phyloP scores from a whole-genome alignment of 129 eudicot species.

The Gnaphalium uliginosum region DNA sequence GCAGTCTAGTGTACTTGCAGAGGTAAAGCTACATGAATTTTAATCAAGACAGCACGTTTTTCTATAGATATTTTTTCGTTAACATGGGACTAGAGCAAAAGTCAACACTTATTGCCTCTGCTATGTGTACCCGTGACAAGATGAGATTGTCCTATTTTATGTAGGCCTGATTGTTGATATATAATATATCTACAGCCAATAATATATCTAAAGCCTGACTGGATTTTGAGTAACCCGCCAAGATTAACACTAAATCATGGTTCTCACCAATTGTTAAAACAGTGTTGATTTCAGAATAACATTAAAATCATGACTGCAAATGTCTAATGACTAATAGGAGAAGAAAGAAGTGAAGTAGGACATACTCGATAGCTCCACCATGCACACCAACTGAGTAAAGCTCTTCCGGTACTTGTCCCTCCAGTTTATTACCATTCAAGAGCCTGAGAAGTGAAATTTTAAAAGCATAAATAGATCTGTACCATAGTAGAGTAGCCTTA shows the following conservation, averaged over 20 bases:
- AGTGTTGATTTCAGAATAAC: neutral
- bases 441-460: constrained; percentile 47
- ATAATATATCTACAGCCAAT: neutral
- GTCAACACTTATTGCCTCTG: neutral
- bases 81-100: neutral
- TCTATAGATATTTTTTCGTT: neutral
- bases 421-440: constrained; percentile 71
- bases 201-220: neutral
- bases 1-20: neutral
- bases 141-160: neutral
- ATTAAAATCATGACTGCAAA: neutral
- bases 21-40: too few species aligned
- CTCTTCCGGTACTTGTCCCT: constrained; percentile 92
- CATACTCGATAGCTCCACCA: constrained; percentile 99
- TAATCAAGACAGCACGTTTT: neutral
- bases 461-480: constrained; percentile 6
- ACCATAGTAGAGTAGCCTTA: neutral
- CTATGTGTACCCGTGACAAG: neutral
- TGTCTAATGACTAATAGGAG: neutral
- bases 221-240: neutral
- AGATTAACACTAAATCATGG: neutral
- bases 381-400: constrained; percentile 92
- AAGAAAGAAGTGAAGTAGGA: constrained; percentile 12
- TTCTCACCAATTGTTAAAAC: neutral
- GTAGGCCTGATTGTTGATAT: neutral